Base-by-base conservation (phyloP, 345 rosid species). In the Sisymbrium irio region DNA sequence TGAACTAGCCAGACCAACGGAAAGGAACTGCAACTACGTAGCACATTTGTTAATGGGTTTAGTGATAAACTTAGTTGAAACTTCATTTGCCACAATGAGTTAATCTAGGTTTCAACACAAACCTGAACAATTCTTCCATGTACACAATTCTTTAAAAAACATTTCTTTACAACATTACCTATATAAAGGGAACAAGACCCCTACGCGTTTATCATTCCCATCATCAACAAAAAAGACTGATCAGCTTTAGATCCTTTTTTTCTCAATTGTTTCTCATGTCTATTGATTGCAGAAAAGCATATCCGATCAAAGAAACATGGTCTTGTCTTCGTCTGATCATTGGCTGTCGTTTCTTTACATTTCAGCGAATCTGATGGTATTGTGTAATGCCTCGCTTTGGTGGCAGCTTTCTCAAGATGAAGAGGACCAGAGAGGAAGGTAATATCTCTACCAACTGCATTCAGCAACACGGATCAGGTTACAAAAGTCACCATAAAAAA, bases 391-490 rank as follows among this genome's bases (percentile, higher is more conserved):
- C 87, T 19, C 98, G 89, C 78, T 84, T 93, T 11, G 98, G 96
- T 40, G 98, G 98, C 79, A 93, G 74, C 85, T 93, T 93, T 84
- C 98, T 85, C 83, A 93, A 77, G 67, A 93, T 89, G 85, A 86
- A 89, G 41, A 91, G 97, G 59, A 89, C 96, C 83, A 93, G 74
- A 5, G 88, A 79, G 7, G 97, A 93, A 13, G 98, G 98, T 66
- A 91, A 61, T 77, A 93, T 87, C 87, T 91, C 98, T 77, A 85
- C 97, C 81, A 91, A 80, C 98, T 93, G 88, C 73, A 53, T 22
- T 6, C 49, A 70, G 18, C 4, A 77, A 47, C 65, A 39, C 9
- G 7, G 9, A 55, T 76, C 66, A 62, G 33, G 18, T 62, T 53
- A 17, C 54, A 55, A 55, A 17, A 45, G 13, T 50, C 3, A 9